Evolutionary conservation across 352 stramenopile species (phyloP), one percentile per base, ranked within the genome.

Genomic region (Globisporangium carolinianum): DNA sequence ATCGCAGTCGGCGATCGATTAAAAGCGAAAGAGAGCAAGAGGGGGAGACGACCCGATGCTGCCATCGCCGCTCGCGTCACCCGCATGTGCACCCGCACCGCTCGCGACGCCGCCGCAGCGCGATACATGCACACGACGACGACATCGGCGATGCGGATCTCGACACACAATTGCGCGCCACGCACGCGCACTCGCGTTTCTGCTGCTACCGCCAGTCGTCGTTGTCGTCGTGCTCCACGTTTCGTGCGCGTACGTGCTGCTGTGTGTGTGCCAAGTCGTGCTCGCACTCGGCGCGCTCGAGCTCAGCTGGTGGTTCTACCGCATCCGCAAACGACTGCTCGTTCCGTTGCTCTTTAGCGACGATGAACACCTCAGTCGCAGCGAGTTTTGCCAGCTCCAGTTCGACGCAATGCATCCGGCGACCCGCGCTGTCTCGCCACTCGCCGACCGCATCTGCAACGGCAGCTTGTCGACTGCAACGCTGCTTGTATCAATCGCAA

Each of bases 221-320:
- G 62, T 81, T 38, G 58, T 87, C 64, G 68, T 65, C 32, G 67
- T 73, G n/a, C 71, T 85, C 15, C 53, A 75, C 18, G 45, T 65
- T 1, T 66, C 63, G 12, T 63, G 71, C 36, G 59, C 66, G 2
- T 73, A 71, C 47, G 47, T 62, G 37, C 57, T 86, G n/a, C 55
- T 88, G 6, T 67, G 69, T 10, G 55, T 68, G 8, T 77, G 73
- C 47, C 66, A 75, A 45, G 41, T 66, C 5, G 53, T 61, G 4
- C 50, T 83, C 15, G 69, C 68, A 24, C 53, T 87, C 11, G 74
- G 55, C 1, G 62, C 63, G 15, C 67, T 81, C 42, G 62, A 89
- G 63, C 69, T 79, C 47, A 79, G 67, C 58, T 87, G 76, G 74
- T 86, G 76, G 75, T 67, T 76, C 50, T 85, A 81, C 50, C 75